Evolutionary conservation across 2,329 filamentous ascomycete species (phyloP).

Genomic region (Aspergillus pseudotamarii): DNA sequence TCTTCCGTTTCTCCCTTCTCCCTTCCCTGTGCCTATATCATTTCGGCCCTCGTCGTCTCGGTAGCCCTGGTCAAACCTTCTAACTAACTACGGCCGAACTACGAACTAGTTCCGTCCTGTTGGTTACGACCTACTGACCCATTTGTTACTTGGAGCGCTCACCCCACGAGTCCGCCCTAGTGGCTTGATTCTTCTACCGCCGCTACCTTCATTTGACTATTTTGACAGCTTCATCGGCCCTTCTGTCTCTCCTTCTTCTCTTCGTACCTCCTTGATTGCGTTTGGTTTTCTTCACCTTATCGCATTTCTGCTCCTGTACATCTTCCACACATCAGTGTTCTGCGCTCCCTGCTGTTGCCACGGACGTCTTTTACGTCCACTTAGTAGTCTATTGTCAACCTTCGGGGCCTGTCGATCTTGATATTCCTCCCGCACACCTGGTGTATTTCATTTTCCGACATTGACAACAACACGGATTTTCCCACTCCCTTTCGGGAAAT

Average conservation of each 20-base stretch:
- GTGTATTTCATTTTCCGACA: constrained; percentile 16
- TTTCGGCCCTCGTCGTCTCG: not conserved
- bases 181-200: constrained; percentile 35
- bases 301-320: constrained; percentile 14
- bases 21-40: not conserved
- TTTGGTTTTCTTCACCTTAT: constrained; percentile 11
- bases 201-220: constrained; percentile 24
- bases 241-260: constrained; percentile 14
- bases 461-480: constrained; percentile 15
- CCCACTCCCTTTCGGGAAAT: constrained; percentile 23
- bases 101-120: constrained; percentile 4
- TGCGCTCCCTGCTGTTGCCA: constrained; percentile 6
- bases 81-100: constrained; percentile 4
- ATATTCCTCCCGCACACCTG: constrained; percentile 17
- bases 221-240: constrained; percentile 16
- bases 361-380: constrained; percentile 8
- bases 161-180: constrained; percentile 26
- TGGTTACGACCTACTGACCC: constrained; percentile 5
- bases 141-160: constrained; percentile 11
- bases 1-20: not conserved
- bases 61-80: constrained; percentile 5
- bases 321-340: constrained; percentile 10
- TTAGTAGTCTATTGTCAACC: constrained; percentile 14
- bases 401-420: constrained; percentile 23
- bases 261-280: constrained; percentile 11